phyloP scores from a whole-genome alignment of 176 grass and related monocot species.

The Phragmites australis region DNA sequence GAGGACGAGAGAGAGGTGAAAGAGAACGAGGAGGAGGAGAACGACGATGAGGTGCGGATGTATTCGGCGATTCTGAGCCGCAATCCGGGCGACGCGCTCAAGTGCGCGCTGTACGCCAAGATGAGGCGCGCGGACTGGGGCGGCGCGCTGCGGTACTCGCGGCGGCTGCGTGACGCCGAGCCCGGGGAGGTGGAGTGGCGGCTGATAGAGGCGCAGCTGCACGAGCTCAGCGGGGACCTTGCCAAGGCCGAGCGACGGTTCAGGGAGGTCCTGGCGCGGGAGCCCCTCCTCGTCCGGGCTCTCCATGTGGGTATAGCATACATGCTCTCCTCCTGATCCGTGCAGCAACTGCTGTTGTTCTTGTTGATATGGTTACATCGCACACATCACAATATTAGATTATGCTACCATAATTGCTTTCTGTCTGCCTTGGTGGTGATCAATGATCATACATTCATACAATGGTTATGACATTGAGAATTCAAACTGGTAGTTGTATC shows the following conservation, averaged over 20 bases:
- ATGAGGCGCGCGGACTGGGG: constrained; percentile 68
- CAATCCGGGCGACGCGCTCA: constrained; percentile 66
- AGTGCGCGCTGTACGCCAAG: constrained; percentile 68
- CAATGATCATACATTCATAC: neutral
- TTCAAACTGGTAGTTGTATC: neutral
- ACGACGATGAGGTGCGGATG: constrained; percentile 54
- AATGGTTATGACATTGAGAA: neutral
- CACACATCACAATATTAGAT: neutral
- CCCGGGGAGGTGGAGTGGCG: constrained; percentile 76
- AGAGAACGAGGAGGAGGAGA: constrained; percentile 23
- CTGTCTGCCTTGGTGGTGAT: neutral
- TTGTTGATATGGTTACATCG: neutral
- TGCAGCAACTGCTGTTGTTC: neutral
- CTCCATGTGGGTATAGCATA: constrained; percentile 66
- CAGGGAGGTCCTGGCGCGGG: constrained; percentile 65
- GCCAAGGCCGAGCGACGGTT: constrained; percentile 62
- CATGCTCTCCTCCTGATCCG: neutral
- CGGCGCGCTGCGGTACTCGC: constrained; percentile 55
- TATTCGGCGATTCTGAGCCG: constrained; percentile 56
- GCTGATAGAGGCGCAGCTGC: constrained; percentile 67
- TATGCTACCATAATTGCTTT: neutral
- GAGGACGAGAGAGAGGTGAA: constrained; percentile 8
- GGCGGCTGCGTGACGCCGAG: constrained; percentile 57
- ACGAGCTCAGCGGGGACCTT: constrained; percentile 71
- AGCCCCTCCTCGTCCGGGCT: constrained; percentile 68